Evolutionary conservation across 1,284 basidiomycete genomes (phyloP), one percentile per base, ranked within the genome.

Genomic region (Ustilago sp.): DNA sequence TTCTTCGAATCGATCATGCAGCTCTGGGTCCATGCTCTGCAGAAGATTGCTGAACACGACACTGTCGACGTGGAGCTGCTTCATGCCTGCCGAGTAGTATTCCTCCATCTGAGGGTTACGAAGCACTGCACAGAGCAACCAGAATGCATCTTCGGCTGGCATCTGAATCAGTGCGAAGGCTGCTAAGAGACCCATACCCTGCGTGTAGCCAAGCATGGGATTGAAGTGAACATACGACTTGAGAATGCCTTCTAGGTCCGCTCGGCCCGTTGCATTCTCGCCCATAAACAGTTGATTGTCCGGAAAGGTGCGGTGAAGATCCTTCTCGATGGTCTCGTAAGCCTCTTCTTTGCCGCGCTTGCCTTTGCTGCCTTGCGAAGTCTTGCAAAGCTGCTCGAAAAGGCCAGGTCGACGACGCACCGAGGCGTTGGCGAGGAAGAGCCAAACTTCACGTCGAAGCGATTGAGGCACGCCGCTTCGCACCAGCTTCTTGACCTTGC

Each of bases 101-200:
- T 75, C 77, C 28, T 79, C 79, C 77, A 85, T 77, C 63, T 83
- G 81, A 23, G 80, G 79, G 4, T 92, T 89, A 34, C 92, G 91
- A 8, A 94, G 88, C 68, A 97, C 92, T 4, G 93, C 94, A 8
- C 84, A 83, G 11, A 89, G 80, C 12, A 88, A 81, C 94, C 93
- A 97, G 84, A 98, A 98, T 0, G 93, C 93, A 74, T 96, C 93
- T 86, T 97, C 94, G 70, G 94, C 93, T 0, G 92, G 93, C 1
- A 93, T 91, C 67, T 94, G 91, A 34, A 93, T 88, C 0, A 97
- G 87, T 32, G 96, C 87, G 63, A 93, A 91, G 0, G 93, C 94
- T 11, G 91, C 91, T 56, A 97, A 90, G 17, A 91, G 87, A 3
- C 91, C 90, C 67, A 97, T 88, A 9, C 92, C 93, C 91, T 80